Conservation (phyloP, 495 filamentous ascomycete genomes). For the Podospora conica region DNA sequence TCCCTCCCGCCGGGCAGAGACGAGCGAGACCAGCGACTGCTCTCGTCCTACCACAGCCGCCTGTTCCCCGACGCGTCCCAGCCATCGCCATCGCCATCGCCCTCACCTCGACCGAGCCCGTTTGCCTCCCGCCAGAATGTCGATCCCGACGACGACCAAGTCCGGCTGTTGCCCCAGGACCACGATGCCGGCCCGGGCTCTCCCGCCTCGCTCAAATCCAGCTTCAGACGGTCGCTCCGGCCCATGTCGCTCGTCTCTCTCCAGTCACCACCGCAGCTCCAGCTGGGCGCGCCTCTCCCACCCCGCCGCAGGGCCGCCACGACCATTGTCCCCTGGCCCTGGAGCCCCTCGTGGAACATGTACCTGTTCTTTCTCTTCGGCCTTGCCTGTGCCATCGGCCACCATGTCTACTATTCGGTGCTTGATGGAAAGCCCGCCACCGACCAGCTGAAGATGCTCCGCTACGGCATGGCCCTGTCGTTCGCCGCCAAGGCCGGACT, state of each 20-base stretch:
- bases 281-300: background rate
- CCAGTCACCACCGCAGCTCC: background rate
- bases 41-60: background rate
- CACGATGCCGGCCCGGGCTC: background rate
- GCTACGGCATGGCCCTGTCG: conserved; percentile 32
- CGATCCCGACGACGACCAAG: background rate
- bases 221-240: background rate
- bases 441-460: conserved; percentile 33
- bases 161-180: background rate
- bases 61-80: background rate
- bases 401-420: conserved; percentile 30
- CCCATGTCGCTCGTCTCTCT: background rate
- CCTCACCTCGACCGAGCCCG: background rate
- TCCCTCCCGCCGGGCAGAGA: background rate
- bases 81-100: background rate
- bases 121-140: background rate
- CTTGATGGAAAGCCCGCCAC: conserved; percentile 27
- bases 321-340: background rate
- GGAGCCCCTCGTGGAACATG: conserved; percentile 28
- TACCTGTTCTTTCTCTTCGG: conserved; percentile 30
- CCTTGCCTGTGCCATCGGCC: conserved; percentile 28
- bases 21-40: background rate
- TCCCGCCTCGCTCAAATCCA: background rate
- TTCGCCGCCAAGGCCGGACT: conserved; percentile 35
- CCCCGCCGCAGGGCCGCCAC: background rate